phyloP scores from a whole-genome alignment of 2,329 filamentous ascomycete species.

The Neodidymelliopsis sp. region DNA sequence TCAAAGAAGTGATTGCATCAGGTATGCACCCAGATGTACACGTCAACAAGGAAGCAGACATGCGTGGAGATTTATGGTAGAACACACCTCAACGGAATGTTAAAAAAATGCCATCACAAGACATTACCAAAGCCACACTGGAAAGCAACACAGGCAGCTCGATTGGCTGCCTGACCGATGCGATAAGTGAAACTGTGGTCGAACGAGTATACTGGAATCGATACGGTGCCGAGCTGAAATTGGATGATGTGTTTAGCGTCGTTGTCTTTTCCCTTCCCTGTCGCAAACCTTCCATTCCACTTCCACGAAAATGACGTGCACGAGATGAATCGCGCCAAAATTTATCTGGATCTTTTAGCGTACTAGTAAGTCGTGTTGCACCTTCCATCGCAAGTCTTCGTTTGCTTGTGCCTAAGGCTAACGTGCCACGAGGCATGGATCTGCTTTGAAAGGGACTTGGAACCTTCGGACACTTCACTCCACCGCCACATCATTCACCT shows the following conservation, averaged over 20 bases:
- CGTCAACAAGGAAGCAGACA: constrained; percentile 4
- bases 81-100: no score
- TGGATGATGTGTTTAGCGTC: constrained; percentile 43
- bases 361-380: constrained; percentile 26
- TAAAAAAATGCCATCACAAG: no score
- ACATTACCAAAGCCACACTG: not conserved
- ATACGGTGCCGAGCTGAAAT: constrained; percentile 49
- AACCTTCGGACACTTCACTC: constrained; percentile 43
- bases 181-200: constrained; percentile 26
- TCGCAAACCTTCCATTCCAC: constrained; percentile 41
- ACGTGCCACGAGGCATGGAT: constrained; percentile 47
- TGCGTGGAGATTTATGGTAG: not conserved
- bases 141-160: not conserved
- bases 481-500: constrained; percentile 31
- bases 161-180: not conserved
- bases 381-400: constrained; percentile 17
- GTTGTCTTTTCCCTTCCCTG: constrained; percentile 35
- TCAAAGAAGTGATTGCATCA: not conserved
- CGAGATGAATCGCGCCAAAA: constrained; percentile 17
- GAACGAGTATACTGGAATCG: constrained; percentile 35
- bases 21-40: not conserved
- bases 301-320: constrained; percentile 34
- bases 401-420: constrained; percentile 30
- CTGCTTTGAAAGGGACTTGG: constrained; percentile 41
- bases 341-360: constrained; percentile 19